Percentiles rank a stretch among this genome's conserved stretches.
Conservation (phyloP, 352 stramenopile genomes). For the Blastocystis sp. region DNA sequence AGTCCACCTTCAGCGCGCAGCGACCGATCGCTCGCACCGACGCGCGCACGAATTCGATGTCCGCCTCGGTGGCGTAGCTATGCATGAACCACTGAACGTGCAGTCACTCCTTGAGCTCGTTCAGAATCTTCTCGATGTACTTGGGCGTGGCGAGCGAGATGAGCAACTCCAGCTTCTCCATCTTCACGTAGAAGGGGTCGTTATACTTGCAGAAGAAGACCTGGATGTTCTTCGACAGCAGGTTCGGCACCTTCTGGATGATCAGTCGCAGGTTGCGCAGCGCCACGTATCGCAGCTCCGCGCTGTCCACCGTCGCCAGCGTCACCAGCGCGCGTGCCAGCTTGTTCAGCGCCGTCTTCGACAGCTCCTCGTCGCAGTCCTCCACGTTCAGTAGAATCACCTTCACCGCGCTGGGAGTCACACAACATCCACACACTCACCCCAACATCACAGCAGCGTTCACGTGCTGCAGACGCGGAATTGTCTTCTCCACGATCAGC, state of each 20-base stretch:
- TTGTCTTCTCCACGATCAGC: constrained; percentile 96
- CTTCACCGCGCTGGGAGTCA: constrained; percentile 83
- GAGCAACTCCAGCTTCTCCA: constrained; percentile 99
- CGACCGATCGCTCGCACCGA: constrained; percentile 92
- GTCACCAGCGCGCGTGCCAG: constrained; percentile 94
- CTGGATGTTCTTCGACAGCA: constrained; percentile 87
- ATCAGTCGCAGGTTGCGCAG: constrained; percentile 98
- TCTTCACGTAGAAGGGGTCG: constrained; percentile 94
- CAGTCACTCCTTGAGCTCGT: constrained; percentile 94
- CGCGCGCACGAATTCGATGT: constrained; percentile 97
- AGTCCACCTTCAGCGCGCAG: constrained; percentile 94
- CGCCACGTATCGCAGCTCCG: constrained; percentile 97
- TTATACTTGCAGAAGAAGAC: constrained; percentile 99
- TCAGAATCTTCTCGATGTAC: constrained; percentile 95
- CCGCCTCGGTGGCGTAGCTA: constrained; percentile 89
- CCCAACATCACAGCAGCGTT: constrained; percentile 96
- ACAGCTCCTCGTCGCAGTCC: constrained; percentile 80
- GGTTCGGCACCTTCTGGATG: constrained; percentile 91
- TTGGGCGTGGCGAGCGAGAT: constrained; percentile 94
- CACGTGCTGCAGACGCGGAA: constrained; percentile 92
- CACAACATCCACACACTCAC: background rate
- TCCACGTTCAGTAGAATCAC: constrained; percentile 85
- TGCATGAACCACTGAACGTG: background rate
- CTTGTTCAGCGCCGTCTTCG: constrained; percentile 76
- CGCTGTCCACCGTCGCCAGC: constrained; percentile 88